Conservation (phyloP, 495 filamentous ascomycete genomes). For the Talaromyces wortmannii region DNA sequence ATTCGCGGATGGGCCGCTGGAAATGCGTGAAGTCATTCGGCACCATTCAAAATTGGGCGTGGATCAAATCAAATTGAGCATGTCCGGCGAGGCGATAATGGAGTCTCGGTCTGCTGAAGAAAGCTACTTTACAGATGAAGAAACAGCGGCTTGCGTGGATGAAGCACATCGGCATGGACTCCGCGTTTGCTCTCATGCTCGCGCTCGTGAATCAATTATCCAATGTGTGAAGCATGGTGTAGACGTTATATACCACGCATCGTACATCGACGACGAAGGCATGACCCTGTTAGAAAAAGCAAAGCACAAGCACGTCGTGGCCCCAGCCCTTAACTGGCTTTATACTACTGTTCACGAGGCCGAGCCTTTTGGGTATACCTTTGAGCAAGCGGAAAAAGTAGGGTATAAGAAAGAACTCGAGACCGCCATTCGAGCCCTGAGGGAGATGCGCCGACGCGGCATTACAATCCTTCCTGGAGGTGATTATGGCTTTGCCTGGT, state of each 20-base stretch:
- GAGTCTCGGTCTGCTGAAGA: constrained; percentile 38
- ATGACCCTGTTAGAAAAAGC: constrained; percentile 41
- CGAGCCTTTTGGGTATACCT: constrained; percentile 35
- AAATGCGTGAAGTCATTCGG: constrained; percentile 16
- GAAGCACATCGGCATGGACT: constrained; percentile 38
- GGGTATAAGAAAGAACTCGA: constrained; percentile 40
- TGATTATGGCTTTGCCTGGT: constrained; percentile 49
- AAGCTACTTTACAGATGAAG: constrained; percentile 40
- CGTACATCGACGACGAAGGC: constrained; percentile 36
- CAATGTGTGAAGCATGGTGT: constrained; percentile 39
- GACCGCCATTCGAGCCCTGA: constrained; percentile 26
- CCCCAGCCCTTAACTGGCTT: constrained; percentile 40
- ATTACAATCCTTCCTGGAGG: constrained; percentile 42
- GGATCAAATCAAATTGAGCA: constrained; percentile 46
- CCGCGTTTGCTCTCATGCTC: constrained; percentile 42
- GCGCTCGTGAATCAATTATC: constrained; percentile 39
- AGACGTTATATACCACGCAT: constrained; percentile 48
- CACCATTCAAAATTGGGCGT: constrained; percentile 37
- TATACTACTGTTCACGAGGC: constrained; percentile 35
- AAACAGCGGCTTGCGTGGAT: constrained; percentile 44
- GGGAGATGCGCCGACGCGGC: constrained; percentile 41
- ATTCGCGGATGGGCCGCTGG: constrained; percentile 23
- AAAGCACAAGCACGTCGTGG: constrained; percentile 38
- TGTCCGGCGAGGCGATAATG: constrained; percentile 40
- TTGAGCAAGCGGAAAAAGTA: constrained; percentile 34